Base-by-base conservation (phyloP, 495 filamentous ascomycete genomes). In the Hamigera avellanea region DNA sequence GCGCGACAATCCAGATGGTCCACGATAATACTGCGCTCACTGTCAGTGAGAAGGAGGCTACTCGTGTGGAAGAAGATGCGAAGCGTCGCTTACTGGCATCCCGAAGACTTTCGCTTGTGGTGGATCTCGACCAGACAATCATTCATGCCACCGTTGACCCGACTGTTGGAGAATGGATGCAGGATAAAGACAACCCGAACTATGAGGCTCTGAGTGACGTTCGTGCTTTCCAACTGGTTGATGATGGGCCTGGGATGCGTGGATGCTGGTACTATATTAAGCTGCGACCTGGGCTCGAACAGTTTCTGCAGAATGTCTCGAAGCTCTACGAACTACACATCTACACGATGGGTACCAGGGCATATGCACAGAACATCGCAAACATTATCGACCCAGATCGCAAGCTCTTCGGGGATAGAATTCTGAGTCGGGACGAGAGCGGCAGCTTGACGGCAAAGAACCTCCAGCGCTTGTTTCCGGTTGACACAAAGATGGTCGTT, bases 91-190 rank as follows among this genome's bases (percentile, higher is more conserved):
- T 99, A 14, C 67, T 99, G 18, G 67, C 77, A 45, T 70, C 73
- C 19, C 69, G 79, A 35, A 93, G 89, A 59, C 70, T 99, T 8
- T 93, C 86, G 12, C 66, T 99, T 14, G 91, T 99, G 16, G 91
- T 99, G 43, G 91, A 99, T 67, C 63, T 99, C 17, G 91, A 99
- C 53, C 89, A 95, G 57, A 99, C 91, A 14, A 91, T 99, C 50
- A 96, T 99, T 41, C 91, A 99, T 56, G 91, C 91, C 12, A 94
- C 87, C 32, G 89, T 95, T 48, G 91, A 99, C 40, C 89, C 87
- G 14, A 99, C 91, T 1, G 78, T 99, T 26, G 87, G 77, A 37
- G 86, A 99, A 55, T 99, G 91, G 91, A 83, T 91, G 61, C 66
- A 72, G 35, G 86, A 99, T 57, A 74, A 78, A 32, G 69, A 73